Percentiles rank a stretch among this genome's conserved stretches.
These are phyloP conservation scores for Xylariaceae sp. DNA, from an alignment of 2,329 filamentous ascomycete species.

Conservation along the genomic window DNA sequence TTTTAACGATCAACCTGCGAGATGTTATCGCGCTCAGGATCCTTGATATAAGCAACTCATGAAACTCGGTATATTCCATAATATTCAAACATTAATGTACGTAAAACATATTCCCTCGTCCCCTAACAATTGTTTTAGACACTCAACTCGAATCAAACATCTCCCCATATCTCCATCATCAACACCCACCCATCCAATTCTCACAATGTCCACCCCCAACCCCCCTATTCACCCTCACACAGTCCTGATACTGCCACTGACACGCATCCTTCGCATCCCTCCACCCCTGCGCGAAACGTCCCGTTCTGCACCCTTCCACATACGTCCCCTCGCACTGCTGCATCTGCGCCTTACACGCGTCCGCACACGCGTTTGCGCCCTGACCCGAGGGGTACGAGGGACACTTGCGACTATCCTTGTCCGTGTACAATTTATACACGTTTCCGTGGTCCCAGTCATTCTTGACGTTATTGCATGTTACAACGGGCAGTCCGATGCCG, in stretches of 20 bases:
- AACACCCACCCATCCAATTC: conserved; percentile 16
- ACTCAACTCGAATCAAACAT: too few relatives aligned
- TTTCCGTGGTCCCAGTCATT: conserved; percentile 36
- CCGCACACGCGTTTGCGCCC: conserved; percentile 41
- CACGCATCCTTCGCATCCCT: conserved; percentile 39
- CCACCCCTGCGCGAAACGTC: conserved; percentile 27
- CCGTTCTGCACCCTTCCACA: conserved; percentile 42
- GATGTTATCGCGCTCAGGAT: too few relatives aligned
- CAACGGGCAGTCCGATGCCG: conserved; percentile 46
- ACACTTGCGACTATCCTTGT: conserved; percentile 40
- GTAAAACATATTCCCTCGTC: too few relatives aligned
- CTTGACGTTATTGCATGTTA: conserved; percentile 50
- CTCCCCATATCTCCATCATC: background rate
- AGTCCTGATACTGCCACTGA: conserved; percentile 46
- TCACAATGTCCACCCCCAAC: conserved; percentile 39
- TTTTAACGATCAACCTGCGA: too few relatives aligned
- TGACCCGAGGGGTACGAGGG: conserved; percentile 38
- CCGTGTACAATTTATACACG: conserved; percentile 50
- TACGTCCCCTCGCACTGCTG: conserved; percentile 45
- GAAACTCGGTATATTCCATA: too few relatives aligned
- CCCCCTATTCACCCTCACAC: conserved; percentile 39
- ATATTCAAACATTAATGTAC: too few relatives aligned
- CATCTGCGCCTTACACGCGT: conserved; percentile 51
- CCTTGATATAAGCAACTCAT: too few relatives aligned
- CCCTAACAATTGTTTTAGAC: too few relatives aligned